phyloP scores from a whole-genome alignment of 2,329 filamentous ascomycete species.

The Tolypocladium tropicale region DNA sequence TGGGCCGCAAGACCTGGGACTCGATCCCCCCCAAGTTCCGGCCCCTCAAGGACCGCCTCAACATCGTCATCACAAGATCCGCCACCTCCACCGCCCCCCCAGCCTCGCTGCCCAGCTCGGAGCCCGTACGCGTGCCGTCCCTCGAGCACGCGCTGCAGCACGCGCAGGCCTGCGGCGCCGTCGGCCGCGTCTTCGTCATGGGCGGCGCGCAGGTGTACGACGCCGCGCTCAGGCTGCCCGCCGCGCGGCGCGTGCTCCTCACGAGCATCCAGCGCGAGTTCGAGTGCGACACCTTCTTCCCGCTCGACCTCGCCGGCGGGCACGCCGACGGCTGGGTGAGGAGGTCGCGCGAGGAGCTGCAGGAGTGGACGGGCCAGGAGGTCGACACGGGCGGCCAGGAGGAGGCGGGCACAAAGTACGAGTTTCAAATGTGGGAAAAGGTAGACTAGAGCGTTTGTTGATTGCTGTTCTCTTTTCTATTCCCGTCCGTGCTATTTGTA shows the following conservation, averaged over 20 bases:
- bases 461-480: background rate
- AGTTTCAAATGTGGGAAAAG: conserved; percentile 67
- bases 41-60: conserved; percentile 69
- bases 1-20: conserved; percentile 97
- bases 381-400: conserved; percentile 44
- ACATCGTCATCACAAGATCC: conserved; percentile 66
- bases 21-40: conserved; percentile 71
- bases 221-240: conserved; percentile 49
- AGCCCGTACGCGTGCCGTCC: conserved; percentile 48
- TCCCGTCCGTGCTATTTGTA: conserved; percentile 3
- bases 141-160: conserved; percentile 46
- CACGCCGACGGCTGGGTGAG: conserved; percentile 40
- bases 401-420: conserved; percentile 56
- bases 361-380: conserved; percentile 56
- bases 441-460: conserved; percentile 7
- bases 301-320: conserved; percentile 39
- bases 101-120: conserved; percentile 10
- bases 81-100: conserved; percentile 13
- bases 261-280: conserved; percentile 60
- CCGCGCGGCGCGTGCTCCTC: conserved; percentile 54
- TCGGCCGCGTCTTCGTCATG: conserved; percentile 70
- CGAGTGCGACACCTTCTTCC: conserved; percentile 69
- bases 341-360: conserved; percentile 40
- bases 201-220: conserved; percentile 82
- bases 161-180: conserved; percentile 25